These are phyloP conservation scores for Brassica juncea DNA, from an alignment of 345 rosid genomes.

Conservation along the genomic window DNA sequence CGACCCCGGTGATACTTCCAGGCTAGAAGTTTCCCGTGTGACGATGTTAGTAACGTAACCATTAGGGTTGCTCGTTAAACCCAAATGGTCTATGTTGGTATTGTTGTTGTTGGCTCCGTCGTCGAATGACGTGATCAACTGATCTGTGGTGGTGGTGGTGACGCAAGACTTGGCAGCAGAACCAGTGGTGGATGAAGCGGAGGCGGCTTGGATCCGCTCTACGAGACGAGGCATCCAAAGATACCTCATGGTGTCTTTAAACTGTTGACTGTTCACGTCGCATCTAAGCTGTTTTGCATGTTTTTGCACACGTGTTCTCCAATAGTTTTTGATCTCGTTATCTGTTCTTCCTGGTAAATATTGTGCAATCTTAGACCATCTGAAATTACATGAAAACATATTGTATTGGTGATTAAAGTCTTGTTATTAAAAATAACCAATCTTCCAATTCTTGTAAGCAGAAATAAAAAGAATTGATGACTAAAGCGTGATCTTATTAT, in stretches of 20 bases:
- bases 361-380: slow-evolving; percentile 93
- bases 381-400: slow-evolving; percentile 1
- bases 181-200: slow-evolving; percentile 31
- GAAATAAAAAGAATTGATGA: background rate
- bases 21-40: slow-evolving; percentile 58
- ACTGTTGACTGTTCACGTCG: slow-evolving; percentile 82
- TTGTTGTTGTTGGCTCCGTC: background rate
- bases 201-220: slow-evolving; percentile 78
- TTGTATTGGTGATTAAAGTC: background rate
- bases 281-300: slow-evolving; percentile 84
- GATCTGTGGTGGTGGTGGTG: slow-evolving; percentile 23
- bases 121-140: slow-evolving; percentile 1
- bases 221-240: slow-evolving; percentile 87
- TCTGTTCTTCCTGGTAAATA: slow-evolving; percentile 90
- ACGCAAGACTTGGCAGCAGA: slow-evolving; percentile 28
- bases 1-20: slow-evolving; percentile 58
- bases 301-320: slow-evolving; percentile 93
- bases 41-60: slow-evolving; percentile 7
- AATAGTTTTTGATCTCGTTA: slow-evolving; percentile 90
- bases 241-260: slow-evolving; percentile 71
- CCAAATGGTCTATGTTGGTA: slow-evolving; percentile 11
- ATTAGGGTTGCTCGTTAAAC: slow-evolving; percentile 14
- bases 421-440: background rate
- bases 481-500: background rate
- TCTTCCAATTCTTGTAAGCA: background rate